Conservation (phyloP, 106 monocot genomes). For the Allium sativum region DNA sequence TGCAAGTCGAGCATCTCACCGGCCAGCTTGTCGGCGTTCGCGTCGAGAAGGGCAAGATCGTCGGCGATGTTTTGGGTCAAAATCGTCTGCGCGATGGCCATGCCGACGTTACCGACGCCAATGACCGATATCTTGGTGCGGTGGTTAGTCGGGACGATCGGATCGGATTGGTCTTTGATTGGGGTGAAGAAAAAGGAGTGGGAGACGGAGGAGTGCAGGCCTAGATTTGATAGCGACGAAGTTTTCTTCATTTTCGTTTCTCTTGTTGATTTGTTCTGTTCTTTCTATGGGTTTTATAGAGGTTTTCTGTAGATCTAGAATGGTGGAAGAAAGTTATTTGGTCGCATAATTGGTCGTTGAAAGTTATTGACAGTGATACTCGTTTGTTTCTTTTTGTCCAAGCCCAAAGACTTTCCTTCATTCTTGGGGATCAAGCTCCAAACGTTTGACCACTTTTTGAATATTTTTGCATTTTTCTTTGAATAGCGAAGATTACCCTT, state of each 20-base stretch:
- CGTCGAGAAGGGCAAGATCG: constrained; percentile 74
- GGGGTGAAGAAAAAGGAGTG: constrained; percentile 28
- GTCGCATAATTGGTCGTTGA: too few species aligned
- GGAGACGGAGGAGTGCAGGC: constrained; percentile 24
- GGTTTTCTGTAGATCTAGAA: neutral
- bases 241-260: constrained; percentile 38
- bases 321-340: neutral
- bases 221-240: constrained; percentile 53
- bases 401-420: too few species aligned
- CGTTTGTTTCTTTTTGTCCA: too few species aligned
- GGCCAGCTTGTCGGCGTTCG: constrained; percentile 53
- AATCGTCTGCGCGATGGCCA: constrained; percentile 95
- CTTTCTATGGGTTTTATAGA: neutral
- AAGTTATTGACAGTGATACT: too few species aligned
- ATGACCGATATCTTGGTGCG: constrained; percentile 66
- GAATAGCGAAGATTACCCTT: too few species aligned
- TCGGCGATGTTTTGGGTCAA: constrained; percentile 70
- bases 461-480: too few species aligned
- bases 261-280: constrained; percentile 1
- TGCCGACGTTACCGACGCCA: constrained; percentile 88
- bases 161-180: constrained; percentile 10
- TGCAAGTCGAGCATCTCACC: constrained; percentile 95
- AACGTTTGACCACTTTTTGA: too few species aligned
- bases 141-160: constrained; percentile 13
- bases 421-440: too few species aligned